A percentile compares a stretch with the other conserved stretches of the same genome.
phyloP scores from a whole-genome alignment of 202 grass and related monocot genomes.

The Setaria italica region DNA sequence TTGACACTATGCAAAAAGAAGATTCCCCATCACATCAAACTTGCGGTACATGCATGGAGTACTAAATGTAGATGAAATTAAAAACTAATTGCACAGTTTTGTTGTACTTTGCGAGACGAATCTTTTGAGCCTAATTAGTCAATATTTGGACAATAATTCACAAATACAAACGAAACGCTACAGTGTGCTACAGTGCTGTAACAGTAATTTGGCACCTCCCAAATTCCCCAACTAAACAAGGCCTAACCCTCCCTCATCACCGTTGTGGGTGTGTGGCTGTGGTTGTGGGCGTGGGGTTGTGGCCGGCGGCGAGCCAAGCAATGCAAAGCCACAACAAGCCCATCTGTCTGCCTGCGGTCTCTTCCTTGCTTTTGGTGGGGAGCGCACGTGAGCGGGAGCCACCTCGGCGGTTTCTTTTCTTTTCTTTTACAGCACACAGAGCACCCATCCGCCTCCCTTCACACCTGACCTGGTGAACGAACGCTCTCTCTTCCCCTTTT shows the following conservation, averaged over 20 bases:
- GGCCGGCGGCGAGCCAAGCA: not conserved
- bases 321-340: not conserved
- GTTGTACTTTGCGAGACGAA: too few species aligned
- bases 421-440: not conserved
- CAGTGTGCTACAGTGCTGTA: too few species aligned
- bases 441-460: not conserved
- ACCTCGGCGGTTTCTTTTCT: not conserved
- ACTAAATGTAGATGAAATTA: too few species aligned
- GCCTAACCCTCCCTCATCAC: not conserved
- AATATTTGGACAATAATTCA: too few species aligned
- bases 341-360: not conserved
- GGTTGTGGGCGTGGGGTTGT: not conserved
- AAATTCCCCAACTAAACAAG: too few species aligned
- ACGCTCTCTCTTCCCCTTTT: not conserved
- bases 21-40: too few species aligned
- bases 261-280: not conserved
- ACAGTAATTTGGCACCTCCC: too few species aligned
- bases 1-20: too few species aligned
- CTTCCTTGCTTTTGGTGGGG: not conserved
- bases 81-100: too few species aligned
- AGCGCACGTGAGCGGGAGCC: not conserved
- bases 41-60: too few species aligned
- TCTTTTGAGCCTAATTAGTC: too few species aligned
- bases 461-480: not conserved
- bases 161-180: too few species aligned